These are phyloP conservation scores for Fremontodendron californicum DNA, from an alignment of 345 rosid species.

Conservation along the genomic window DNA sequence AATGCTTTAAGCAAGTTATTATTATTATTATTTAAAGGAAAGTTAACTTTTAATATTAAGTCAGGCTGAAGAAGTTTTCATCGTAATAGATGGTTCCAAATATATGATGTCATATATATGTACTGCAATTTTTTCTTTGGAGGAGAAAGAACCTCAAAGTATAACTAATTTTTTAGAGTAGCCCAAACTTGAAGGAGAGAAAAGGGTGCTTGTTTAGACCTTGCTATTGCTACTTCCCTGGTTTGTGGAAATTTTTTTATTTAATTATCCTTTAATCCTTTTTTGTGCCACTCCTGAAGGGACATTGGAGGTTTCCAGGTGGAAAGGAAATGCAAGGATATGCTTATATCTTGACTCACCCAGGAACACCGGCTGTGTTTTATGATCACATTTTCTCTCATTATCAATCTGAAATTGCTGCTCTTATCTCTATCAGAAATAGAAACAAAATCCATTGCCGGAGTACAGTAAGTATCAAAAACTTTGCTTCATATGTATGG, in stretches of 20 bases:
- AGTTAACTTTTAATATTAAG: background rate
- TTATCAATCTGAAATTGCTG: slow-evolving; percentile 59
- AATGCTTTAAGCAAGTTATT: background rate
- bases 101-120: background rate
- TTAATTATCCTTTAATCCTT: background rate
- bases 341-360: slow-evolving; percentile 92
- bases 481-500: background rate
- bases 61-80: background rate
- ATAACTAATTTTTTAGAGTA: background rate
- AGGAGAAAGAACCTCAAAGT: background rate
- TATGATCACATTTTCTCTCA: slow-evolving; percentile 79
- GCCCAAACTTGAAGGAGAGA: background rate
- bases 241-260: background rate
- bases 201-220: background rate
- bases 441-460: slow-evolving; percentile 77
- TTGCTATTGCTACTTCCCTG: background rate
- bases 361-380: slow-evolving; percentile 95
- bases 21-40: background rate
- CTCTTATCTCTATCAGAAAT: slow-evolving; percentile 70
- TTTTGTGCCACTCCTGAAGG: slow-evolving; percentile 33
- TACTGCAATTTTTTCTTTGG: background rate
- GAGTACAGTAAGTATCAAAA: slow-evolving; percentile 53
- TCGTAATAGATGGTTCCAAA: background rate
- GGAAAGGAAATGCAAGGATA: slow-evolving; percentile 98
- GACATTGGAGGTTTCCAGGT: slow-evolving; percentile 97